Evolutionary conservation across 805 yeast genomes (phyloP), one percentile per base, ranked within the genome.

Genomic region (Debaryomyces tyrocola): DNA sequence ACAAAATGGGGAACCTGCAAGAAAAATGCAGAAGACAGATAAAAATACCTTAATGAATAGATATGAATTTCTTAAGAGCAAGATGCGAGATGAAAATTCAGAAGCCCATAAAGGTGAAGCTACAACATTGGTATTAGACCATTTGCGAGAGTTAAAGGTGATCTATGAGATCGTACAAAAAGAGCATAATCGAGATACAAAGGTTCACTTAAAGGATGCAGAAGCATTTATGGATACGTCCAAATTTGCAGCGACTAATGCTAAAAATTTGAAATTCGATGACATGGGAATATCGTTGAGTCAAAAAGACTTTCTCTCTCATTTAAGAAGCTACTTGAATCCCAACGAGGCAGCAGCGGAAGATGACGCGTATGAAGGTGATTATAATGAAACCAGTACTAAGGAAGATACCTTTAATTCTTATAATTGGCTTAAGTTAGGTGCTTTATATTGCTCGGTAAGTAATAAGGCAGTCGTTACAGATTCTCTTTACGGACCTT

Each of bases 401-500:
- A 46, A 47, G 5, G 64, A 59, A 33, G 55, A 51, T 34, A 56
- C 57, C 1, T 82, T 80, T 56, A 67, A 72, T 27, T 70, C 71
- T 17, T 74, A 73, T 51, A 76, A 85, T 57, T 85, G 91, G 89
- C 61, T 78, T 33, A 68, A 71, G 43, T 59, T 85, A 20, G 91
- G 90, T 0, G 62, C 77, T 2, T 57, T 82, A 27, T 79, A 73
- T 52, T 66, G 75, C 49, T 62, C 71, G 49, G 57, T 75, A 29
- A 77, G 85, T 46, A 58, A 58, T 3, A 72, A 75, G 41, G 74
- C 86, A 0, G 63, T 74, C 0, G 75, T 80, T 0, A 66, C 74
- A 17, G 87, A 84, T 51, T 87, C 85, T 58, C 63, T 89, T 49
- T 67, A 83, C 44, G 96, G 95, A 0, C 90, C 95, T 0, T 66